Conservation (phyloP, 2,329 filamentous ascomycete genomes). For the Aspergillus quadrilineatus region DNA sequence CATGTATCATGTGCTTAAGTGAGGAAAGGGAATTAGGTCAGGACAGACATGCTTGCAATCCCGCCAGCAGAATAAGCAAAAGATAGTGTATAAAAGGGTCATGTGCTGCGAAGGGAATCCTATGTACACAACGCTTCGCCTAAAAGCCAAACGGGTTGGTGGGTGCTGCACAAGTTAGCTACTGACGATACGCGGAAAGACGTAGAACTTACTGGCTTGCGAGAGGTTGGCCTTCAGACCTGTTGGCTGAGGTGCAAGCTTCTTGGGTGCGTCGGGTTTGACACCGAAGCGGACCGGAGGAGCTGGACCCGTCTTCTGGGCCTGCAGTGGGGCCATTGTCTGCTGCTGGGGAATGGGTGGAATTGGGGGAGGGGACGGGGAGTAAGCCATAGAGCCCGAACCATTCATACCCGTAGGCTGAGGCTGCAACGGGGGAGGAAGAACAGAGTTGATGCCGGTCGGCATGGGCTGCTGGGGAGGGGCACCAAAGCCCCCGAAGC, state of each 20-base stretch:
- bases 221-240: slow-evolving; percentile 85
- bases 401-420: slow-evolving; percentile 53
- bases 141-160: slow-evolving; percentile 71
- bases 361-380: slow-evolving; percentile 53
- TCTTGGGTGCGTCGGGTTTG: slow-evolving; percentile 66
- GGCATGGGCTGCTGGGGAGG: slow-evolving; percentile 52
- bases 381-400: slow-evolving; percentile 47
- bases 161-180: slow-evolving; percentile 50
- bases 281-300: slow-evolving; percentile 89
- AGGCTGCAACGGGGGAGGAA: slow-evolving; percentile 52
- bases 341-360: slow-evolving; percentile 60
- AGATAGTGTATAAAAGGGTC: slow-evolving; percentile 24
- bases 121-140: slow-evolving; percentile 30
- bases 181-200: not conserved
- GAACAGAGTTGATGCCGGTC: slow-evolving; percentile 52
- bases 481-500: slow-evolving; percentile 49
- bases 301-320: slow-evolving; percentile 81
- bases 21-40: slow-evolving; percentile 12
- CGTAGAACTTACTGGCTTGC: slow-evolving; percentile 81
- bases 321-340: slow-evolving; percentile 62
- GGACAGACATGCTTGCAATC: slow-evolving; percentile 14
- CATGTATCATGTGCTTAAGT: slow-evolving; percentile 12
- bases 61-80: slow-evolving; percentile 20
- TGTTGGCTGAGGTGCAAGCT: slow-evolving; percentile 79
- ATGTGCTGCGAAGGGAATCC: slow-evolving; percentile 23